Conservation (phyloP, 2,329 filamentous ascomycete genomes). For the Daldinia sp. region DNA sequence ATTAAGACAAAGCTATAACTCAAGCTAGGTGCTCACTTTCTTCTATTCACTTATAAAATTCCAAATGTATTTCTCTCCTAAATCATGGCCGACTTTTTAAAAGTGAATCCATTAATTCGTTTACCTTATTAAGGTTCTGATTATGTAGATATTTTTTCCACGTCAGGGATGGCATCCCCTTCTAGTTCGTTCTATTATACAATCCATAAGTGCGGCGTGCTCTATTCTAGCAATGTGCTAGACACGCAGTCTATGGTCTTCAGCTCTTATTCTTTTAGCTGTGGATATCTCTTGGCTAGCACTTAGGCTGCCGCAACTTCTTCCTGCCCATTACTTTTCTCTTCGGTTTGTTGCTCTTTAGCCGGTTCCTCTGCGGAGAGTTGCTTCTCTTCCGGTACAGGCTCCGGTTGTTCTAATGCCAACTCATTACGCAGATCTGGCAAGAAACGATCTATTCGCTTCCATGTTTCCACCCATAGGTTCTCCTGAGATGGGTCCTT, state of each 20-base stretch:
- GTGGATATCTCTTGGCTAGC: slow-evolving; percentile 10
- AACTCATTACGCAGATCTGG: slow-evolving; percentile 70
- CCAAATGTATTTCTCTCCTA: background rate
- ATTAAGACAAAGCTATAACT: background rate
- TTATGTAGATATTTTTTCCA: slow-evolving; percentile 11
- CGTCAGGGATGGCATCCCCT: slow-evolving; percentile 19
- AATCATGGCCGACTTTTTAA: background rate
- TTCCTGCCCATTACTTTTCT: slow-evolving; percentile 27
- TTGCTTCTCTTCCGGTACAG: slow-evolving; percentile 12
- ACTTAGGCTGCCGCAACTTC: slow-evolving; percentile 19
- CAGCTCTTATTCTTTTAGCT: slow-evolving; percentile 1
- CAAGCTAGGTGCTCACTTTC: background rate
- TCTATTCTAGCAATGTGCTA: slow-evolving; percentile 11
- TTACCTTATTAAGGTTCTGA: background rate
- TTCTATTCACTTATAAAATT: background rate
- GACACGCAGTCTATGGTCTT: slow-evolving; percentile 13
- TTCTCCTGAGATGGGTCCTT: slow-evolving; percentile 66
- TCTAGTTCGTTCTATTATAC: slow-evolving; percentile 44
- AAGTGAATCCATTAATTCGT: background rate
- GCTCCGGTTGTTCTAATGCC: slow-evolving; percentile 61
- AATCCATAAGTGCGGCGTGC: slow-evolving; percentile 20
- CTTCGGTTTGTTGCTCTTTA: slow-evolving; percentile 13
- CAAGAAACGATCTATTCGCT: slow-evolving; percentile 73
- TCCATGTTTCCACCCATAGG: slow-evolving; percentile 73
- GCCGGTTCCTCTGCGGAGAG: slow-evolving; percentile 16